Conservation (phyloP, 306 rosid genomes). For the Neltuma alba region DNA sequence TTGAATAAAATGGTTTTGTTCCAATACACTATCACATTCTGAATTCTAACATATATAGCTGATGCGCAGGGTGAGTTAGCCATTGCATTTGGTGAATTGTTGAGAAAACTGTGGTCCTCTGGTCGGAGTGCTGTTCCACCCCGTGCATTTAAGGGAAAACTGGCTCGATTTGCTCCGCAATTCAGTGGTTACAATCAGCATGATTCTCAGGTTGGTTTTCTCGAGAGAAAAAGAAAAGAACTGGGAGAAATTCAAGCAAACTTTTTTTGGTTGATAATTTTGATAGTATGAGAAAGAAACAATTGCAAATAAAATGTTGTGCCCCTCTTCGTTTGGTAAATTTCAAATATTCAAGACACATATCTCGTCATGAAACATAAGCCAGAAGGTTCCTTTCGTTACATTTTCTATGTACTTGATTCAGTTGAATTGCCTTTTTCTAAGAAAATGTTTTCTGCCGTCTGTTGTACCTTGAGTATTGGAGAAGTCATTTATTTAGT, state of each 20-base stretch:
- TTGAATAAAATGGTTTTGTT: conserved; percentile 21
- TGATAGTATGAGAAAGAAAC: conserved; percentile 6
- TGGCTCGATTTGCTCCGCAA: conserved; percentile 98
- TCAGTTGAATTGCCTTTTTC: neutral
- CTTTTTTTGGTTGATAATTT: conserved; percentile 21
- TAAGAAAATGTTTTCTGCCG: conserved; percentile 1
- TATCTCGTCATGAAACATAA: neutral
- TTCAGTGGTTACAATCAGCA: conserved; percentile 99
- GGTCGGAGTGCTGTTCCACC: conserved; percentile 87
- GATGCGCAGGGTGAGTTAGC: conserved; percentile 95
- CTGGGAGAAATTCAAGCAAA: conserved; percentile 6
- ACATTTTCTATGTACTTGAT: neutral
- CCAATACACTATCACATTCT: conserved; percentile 22
- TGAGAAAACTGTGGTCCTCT: conserved; percentile 95
- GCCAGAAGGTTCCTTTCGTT: neutral
- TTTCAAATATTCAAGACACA: neutral
- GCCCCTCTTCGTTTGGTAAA: neutral
- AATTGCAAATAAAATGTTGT: neutral
- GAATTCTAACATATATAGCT: conserved; percentile 31
- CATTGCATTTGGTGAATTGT: conserved; percentile 88
- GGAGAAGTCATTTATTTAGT: neutral
- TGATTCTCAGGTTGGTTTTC: conserved; percentile 90
- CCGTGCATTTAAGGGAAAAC: conserved; percentile 88
- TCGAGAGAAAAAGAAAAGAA: neutral
- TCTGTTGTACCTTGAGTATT: neutral